Conservation (phyloP, 352 stramenopile genomes). For the Phytophthora podocarpi region DNA sequence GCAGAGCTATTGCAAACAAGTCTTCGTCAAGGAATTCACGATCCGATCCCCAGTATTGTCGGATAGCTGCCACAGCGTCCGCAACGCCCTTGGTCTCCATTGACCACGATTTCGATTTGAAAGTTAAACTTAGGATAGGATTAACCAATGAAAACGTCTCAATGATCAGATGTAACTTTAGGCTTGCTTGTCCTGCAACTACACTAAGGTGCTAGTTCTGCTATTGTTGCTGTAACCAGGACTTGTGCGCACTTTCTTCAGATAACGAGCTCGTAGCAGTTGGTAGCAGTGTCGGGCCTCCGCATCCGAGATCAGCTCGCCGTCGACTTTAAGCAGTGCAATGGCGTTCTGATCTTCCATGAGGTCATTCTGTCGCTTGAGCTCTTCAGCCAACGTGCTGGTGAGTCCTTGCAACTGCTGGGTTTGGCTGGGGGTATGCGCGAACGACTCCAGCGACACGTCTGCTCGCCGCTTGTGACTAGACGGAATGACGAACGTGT, state of each 20-base stretch:
- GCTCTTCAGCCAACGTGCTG: conserved; percentile 48
- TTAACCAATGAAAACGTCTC: conserved; percentile 12
- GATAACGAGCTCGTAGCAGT: conserved; percentile 51
- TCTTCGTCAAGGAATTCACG: conserved; percentile 5
- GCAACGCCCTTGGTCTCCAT: conserved; percentile 4
- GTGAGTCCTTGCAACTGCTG: conserved; percentile 37
- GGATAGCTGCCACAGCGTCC: conserved; percentile 6
- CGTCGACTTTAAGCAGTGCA: conserved; percentile 58
- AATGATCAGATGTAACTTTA: conserved; percentile 9
- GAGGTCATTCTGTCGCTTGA: conserved; percentile 66
- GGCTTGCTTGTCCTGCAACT: background rate
- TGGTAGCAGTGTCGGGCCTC: conserved; percentile 58
- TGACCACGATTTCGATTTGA: background rate
- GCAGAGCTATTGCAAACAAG: conserved; percentile 21
- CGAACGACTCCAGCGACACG: conserved; percentile 18
- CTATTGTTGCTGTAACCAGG: conserved; percentile 15
- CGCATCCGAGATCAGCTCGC: conserved; percentile 52
- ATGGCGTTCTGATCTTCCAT: conserved; percentile 82
- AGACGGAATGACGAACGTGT: background rate
- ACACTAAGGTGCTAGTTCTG: conserved; percentile 26
- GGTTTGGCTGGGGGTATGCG: conserved; percentile 1
- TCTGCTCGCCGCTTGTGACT: conserved; percentile 26
- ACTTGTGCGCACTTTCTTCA: conserved; percentile 55
- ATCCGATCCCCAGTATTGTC: conserved; percentile 17
- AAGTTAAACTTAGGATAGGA: background rate